Conservation (phyloP, 371 early-diverging fungal genomes). For the Apophysomyces elegans region DNA sequence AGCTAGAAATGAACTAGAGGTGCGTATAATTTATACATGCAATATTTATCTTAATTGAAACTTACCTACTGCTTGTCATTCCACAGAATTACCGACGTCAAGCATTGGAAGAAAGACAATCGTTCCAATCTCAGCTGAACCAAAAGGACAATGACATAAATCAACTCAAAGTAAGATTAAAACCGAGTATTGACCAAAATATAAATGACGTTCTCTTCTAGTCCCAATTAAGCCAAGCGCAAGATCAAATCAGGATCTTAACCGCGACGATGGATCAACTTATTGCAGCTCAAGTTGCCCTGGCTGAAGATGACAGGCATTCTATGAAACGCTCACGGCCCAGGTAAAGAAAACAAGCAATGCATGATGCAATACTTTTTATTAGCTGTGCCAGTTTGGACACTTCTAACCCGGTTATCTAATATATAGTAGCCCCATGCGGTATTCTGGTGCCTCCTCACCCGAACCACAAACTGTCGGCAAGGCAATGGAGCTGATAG, state of each 20-base stretch:
- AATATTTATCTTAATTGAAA: no score
- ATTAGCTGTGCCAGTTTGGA: background rate
- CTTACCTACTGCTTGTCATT: no score
- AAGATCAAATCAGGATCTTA: slow-evolving; percentile 35
- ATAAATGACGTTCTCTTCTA: slow-evolving; percentile 7
- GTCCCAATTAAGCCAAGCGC: slow-evolving; percentile 32
- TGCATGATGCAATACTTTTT: background rate
- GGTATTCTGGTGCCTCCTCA: background rate
- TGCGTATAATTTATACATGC: background rate
- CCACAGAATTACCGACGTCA: slow-evolving; percentile 12
- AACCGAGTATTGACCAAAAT: background rate
- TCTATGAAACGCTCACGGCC: slow-evolving; percentile 1
- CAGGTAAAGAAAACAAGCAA: background rate
- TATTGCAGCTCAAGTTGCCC: slow-evolving; percentile 27
- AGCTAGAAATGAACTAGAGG: slow-evolving; percentile 19
- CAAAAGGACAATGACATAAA: slow-evolving; percentile 15
- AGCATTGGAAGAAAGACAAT: slow-evolving; percentile 14
- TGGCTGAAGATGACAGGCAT: background rate
- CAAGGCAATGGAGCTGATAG: background rate
- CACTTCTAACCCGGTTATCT: background rate
- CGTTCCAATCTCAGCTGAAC: slow-evolving; percentile 1
- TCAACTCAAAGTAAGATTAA: slow-evolving; percentile 9
- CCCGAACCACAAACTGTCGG: background rate
- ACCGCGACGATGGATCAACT: slow-evolving; percentile 47
- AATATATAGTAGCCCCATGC: background rate